Base-by-base conservation (phyloP, 768 basidiomycete genomes). In the Lentinula boryana region DNA sequence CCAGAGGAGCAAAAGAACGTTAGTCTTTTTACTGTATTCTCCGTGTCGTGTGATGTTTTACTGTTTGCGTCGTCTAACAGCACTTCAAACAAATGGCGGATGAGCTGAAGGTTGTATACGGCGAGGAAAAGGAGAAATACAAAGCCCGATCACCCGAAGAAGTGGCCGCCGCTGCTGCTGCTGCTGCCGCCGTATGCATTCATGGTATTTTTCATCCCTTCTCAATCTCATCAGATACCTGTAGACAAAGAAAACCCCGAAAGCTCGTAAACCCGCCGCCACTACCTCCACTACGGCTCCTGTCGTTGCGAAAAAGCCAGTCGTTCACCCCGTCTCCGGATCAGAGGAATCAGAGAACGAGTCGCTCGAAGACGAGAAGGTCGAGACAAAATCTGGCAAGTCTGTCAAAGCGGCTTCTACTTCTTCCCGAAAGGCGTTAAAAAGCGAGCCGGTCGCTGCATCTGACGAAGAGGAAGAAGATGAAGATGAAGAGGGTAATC, bases 1-100 rank as follows among this genome's bases (percentile, higher is more conserved):
- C 63, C 75, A 13, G 68, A 73, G 8, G 78, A 78, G 13, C 76
- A 84, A 68, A 86, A 84, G 71, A 75, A 81, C 68, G 87, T 88
- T 56, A 56, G 82, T 70, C 1, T 31, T 53, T 9, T 56, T n/a
- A 5, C 36, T 21, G 5, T 12, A 10, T 33, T 33, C n/a, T 40
- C 12, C 33, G 4, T 15, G 54, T 56, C 4, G 36, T 21, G 36
- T 48, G 61, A 36, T 32, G 56, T 5, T 12, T 43, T 15, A 49
- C 46, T 33, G 33, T 38, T 43, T 16, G 56, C n/a, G 31, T 56
- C 40, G 16, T 16, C 51, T 18, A 23, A 50, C 35, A 15, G 62
- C 80, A 79, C 67, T 68, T n/a, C 80, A 81, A 56, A 67, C 3
- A 67, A 21, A 7, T 74, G 44, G 81, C 80, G 60, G 70, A 67